Percentiles rank a stretch among this genome's conserved stretches.
These are phyloP conservation scores for Lachancea sp. DNA, from an alignment of 805 yeast genomes.

Conservation along the genomic window DNA sequence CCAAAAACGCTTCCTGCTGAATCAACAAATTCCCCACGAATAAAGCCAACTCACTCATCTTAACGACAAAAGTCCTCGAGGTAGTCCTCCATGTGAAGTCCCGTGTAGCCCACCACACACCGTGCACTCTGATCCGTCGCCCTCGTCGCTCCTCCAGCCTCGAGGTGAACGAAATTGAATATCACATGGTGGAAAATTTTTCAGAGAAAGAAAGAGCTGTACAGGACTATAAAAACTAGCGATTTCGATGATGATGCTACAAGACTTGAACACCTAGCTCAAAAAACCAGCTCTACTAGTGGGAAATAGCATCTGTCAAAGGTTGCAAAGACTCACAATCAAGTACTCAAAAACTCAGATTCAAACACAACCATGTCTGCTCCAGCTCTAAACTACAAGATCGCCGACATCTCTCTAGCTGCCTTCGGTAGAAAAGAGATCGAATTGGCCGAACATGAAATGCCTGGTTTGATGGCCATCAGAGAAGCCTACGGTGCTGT, in stretches of 20 bases:
- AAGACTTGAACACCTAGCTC: background rate
- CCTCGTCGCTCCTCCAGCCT: background rate
- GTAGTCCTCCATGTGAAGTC: too few relatives aligned
- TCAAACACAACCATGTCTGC: slow-evolving; percentile 39
- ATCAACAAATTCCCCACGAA: too few relatives aligned
- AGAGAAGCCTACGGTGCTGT: slow-evolving; percentile 84
- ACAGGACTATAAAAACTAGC: background rate
- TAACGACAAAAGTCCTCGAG: too few relatives aligned
- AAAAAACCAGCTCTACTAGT: background rate
- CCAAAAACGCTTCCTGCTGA: too few relatives aligned
- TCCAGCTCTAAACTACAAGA: slow-evolving; percentile 76
- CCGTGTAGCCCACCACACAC: too few relatives aligned
- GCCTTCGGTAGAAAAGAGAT: slow-evolving; percentile 99
- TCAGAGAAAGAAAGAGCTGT: background rate
- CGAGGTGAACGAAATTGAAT: background rate
- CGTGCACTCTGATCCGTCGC: background rate
- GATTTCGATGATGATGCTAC: background rate
- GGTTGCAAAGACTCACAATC: background rate
- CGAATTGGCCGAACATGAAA: slow-evolving; percentile 97
- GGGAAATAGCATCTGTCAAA: background rate
- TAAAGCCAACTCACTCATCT: too few relatives aligned
- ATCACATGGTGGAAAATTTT: slow-evolving; percentile 11
- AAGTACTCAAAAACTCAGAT: too few relatives aligned
- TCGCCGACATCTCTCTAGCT: slow-evolving; percentile 96
- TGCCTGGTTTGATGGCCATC: slow-evolving; percentile 99